Evolutionary conservation across 441 rosid species (phyloP).

Genomic region (Flueggea neowawraea): DNA sequence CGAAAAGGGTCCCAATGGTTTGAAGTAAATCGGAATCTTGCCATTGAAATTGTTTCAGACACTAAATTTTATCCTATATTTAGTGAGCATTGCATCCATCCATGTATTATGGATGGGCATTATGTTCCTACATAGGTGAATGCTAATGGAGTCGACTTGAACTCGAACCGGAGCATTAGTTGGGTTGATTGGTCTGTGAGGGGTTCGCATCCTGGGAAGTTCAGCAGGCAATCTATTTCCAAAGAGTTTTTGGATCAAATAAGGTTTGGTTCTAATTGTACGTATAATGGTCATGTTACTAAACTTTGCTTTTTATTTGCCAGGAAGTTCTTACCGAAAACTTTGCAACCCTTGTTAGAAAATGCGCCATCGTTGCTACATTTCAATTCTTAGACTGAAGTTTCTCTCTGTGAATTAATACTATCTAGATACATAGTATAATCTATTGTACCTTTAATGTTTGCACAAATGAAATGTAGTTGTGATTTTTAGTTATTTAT

Average conservation of each 20-base stretch:
- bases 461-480: too few species aligned
- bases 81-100: slow-evolving; percentile 57
- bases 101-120: slow-evolving; percentile 84
- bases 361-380: slow-evolving; percentile 23
- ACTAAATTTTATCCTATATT: slow-evolving; percentile 51
- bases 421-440: too few species aligned
- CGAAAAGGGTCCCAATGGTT: slow-evolving; percentile 96
- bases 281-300: slow-evolving; percentile 40
- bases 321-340: slow-evolving; percentile 68
- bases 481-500: too few species aligned
- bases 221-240: slow-evolving; percentile 50
- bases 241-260: slow-evolving; percentile 48
- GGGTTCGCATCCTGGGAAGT: slow-evolving; percentile 77
- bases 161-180: slow-evolving; percentile 72
- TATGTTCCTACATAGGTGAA: slow-evolving; percentile 79
- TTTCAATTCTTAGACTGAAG: too few species aligned
- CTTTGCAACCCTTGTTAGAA: slow-evolving; percentile 52
- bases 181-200: slow-evolving; percentile 85
- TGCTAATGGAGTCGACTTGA: slow-evolving; percentile 29
- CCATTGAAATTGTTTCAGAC: slow-evolving; percentile 57
- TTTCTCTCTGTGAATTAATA: too few species aligned
- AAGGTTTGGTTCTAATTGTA: slow-evolving; percentile 33
- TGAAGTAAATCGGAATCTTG: slow-evolving; percentile 58
- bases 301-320: slow-evolving; percentile 60
- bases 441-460: too few species aligned